These are phyloP conservation scores for Aspergillus sp. DNA, from an alignment of 2,329 filamentous ascomycete genomes.

Conservation along the genomic window DNA sequence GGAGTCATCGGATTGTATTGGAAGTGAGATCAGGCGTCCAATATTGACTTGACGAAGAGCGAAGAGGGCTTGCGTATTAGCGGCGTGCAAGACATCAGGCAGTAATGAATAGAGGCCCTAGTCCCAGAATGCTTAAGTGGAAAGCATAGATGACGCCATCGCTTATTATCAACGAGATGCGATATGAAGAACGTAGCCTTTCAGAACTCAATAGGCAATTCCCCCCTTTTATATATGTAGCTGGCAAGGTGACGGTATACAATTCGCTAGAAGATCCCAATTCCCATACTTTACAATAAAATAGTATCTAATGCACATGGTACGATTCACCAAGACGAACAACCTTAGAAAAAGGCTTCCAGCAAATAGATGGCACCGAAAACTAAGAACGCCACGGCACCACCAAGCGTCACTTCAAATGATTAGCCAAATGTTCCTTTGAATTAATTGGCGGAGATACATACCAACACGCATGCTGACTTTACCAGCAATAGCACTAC, in stretches of 20 bases:
- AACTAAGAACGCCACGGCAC: slow-evolving; percentile 82
- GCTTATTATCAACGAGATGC: no score
- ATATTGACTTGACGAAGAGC: no score
- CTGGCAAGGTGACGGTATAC: background rate
- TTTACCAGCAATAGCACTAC: slow-evolving; percentile 84
- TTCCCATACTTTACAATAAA: slow-evolving; percentile 6
- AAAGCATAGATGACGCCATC: no score
- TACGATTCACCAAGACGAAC: background rate
- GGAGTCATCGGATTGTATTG: no score
- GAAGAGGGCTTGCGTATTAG: no score
- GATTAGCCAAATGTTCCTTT: slow-evolving; percentile 24
- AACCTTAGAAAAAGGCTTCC: slow-evolving; percentile 64
- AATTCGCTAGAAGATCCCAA: background rate
- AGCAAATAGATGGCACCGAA: slow-evolving; percentile 91
- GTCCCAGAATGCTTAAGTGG: no score
- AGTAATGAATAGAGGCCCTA: no score
- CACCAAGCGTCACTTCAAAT: slow-evolving; percentile 78
- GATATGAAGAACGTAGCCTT: background rate
- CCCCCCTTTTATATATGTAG: background rate
- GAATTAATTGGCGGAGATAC: slow-evolving; percentile 43
- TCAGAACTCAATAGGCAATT: background rate
- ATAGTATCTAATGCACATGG: background rate
- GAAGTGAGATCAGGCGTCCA: no score
- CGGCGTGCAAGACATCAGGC: no score
- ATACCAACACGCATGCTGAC: slow-evolving; percentile 95